Base-by-base conservation (phyloP, 495 filamentous ascomycete species). In the Tuber melanosporum region DNA sequence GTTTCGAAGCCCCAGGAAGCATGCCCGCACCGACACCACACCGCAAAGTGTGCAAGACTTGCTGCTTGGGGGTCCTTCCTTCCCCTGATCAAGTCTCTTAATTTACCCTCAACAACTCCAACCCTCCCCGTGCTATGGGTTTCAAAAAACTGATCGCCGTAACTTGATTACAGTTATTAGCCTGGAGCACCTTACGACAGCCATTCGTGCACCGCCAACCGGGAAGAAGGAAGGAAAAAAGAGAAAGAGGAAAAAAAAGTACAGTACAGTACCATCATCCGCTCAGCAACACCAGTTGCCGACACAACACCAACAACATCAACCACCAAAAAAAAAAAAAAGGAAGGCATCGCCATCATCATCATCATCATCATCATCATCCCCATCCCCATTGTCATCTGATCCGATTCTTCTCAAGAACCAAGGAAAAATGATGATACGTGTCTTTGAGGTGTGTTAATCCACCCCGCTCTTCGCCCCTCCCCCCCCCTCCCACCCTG, bases 391-490 rank as follows among this genome's bases (percentile, higher is more conserved):
- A 66, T 32, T 32, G 49, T 77, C 70, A 70, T 77, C 72, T 77
- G 75, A 77, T 71, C 44, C 71, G 71, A 41, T 57, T 10, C 36
- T 66, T 39, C 49, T 71, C 73, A 39, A 41, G 46, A 77, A 66
- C 74, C 71, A 73, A 77, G 52, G 73, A 70, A 75, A 45, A 36
- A 70, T 49, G 47, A 78, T 79, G 77, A 77, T 88, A 74, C 85
- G 83, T 70, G 62, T 86, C 22, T 83, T 89, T 45, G 88, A 89
- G 86, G 88, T 89, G 77, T 57, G 85, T 81, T 79, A 44, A 74
- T 85, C 84, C 71, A 77, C 78, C 80, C 76, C 84, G 85, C 80
- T 85, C 87, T 85, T 75, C 84, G 81, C 72, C 71, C 70, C 46
- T 77, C 72, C 72, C 72, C 79, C 20, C 47, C 57, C 47, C 57